Conservation (phyloP, 1,139 yeast species). For the Candida glucosophila region DNA sequence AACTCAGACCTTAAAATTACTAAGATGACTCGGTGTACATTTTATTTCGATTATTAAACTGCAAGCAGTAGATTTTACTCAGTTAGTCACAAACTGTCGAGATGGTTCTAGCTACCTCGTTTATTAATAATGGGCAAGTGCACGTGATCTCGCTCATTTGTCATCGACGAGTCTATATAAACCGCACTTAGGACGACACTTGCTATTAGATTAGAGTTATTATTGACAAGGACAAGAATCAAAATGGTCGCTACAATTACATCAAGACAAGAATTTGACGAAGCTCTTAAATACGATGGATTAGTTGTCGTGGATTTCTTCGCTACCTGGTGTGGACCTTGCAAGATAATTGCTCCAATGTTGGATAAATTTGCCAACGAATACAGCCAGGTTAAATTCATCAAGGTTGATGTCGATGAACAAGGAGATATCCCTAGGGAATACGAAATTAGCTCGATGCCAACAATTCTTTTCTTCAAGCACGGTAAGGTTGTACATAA, state of each 20-base stretch:
- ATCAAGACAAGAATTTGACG: slow-evolving; percentile 52
- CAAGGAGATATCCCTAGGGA: slow-evolving; percentile 65
- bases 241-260: slow-evolving; percentile 35
- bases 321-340: slow-evolving; percentile 94
- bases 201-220: too few species aligned
- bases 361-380: slow-evolving; percentile 51
- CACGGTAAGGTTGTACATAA: slow-evolving; percentile 62
- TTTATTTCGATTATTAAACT: too few species aligned
- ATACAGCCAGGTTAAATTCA: slow-evolving; percentile 51
- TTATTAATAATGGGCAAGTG: too few species aligned
- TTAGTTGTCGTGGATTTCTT: slow-evolving; percentile 77
- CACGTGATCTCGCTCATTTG: too few species aligned
- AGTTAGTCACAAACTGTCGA: too few species aligned
- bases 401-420: slow-evolving; percentile 82
- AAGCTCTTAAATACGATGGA: slow-evolving; percentile 45
- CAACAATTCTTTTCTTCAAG: slow-evolving; percentile 76
- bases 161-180: too few species aligned
- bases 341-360: slow-evolving; percentile 77
- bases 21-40: too few species aligned
- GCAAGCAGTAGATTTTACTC: too few species aligned
- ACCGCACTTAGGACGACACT: too few species aligned
- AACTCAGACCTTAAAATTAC: too few species aligned
- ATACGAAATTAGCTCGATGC: slow-evolving; percentile 78
- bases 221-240: too few species aligned
- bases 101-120: too few species aligned